Evolutionary conservation across 2,329 filamentous ascomycete species (phyloP), one percentile per base, ranked within the genome.

Genomic region (Aotearoamyces nothofagi): DNA sequence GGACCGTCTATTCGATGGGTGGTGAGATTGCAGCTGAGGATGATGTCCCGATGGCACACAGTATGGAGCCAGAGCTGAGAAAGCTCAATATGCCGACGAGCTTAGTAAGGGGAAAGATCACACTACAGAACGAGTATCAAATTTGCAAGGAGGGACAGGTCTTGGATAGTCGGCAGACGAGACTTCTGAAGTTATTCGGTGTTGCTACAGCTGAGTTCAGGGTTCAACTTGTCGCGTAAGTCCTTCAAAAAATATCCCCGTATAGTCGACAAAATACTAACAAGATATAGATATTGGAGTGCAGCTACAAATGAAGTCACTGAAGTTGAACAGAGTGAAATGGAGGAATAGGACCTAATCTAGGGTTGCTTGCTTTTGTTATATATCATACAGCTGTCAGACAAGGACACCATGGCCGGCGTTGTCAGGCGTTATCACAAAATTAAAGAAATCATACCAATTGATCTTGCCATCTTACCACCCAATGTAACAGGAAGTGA

Each of bases 101-200:
- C 46, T 70, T 98, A 60, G 69, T 84, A 35, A 83, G 81, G 63
- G 90, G 90, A 33, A 83, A 78, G 57, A 79, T 98, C 25, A 71
- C 81, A 39, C 61, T 96, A 28, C 33, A 58, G 57, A 39, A 66
- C 31, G 32, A 37, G 58, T 50, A 49, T 27, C 49, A 55, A 32
- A 58, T 98, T 27, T 96, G 87, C 59, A 74, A 73, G 46, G 76
- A 84, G 54, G 90, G 87, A 8, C 72, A 94, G 49, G 66, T 73
- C 24, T 58, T 98, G 41, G 86, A 94, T 55, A 86, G 80, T 41
- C 69, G 87, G 44, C 90, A 98, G 66, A 94, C 90, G 33, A 78
- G 84, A 39, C 59, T 98, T 49, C 56, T 98, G 55, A 96, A 96
- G 69, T 65, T 93, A 46, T 96, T 98, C 57, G 78, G 83, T 30